Evolutionary conservation across 805 yeast genomes (phyloP).

Genomic region (Metschnikowia vanudenii): DNA sequence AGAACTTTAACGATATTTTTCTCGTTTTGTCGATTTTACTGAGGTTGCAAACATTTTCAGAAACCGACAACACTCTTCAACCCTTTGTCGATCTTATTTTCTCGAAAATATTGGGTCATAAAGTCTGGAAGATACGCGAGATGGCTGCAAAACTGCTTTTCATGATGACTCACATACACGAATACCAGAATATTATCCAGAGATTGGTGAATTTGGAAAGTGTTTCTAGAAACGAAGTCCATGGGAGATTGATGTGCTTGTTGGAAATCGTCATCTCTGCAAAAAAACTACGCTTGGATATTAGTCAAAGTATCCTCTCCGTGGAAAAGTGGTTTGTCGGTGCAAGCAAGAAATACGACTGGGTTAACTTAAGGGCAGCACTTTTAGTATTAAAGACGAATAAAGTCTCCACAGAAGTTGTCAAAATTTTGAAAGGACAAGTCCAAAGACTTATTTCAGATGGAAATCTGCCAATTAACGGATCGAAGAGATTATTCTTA

Average conservation of each 20-base stretch:
- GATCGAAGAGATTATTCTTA: slow-evolving; percentile 34
- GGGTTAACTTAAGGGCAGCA: slow-evolving; percentile 10
- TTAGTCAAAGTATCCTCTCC: slow-evolving; percentile 26
- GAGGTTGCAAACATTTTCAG: slow-evolving; percentile 62
- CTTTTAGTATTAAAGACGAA: slow-evolving; percentile 5
- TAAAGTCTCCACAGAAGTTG: background rate
- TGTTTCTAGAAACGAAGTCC: slow-evolving; percentile 6
- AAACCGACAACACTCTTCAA: slow-evolving; percentile 46
- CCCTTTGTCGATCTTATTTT: slow-evolving; percentile 44
- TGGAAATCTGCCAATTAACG: slow-evolving; percentile 2
- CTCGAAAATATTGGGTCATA: slow-evolving; percentile 43
- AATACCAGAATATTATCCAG: slow-evolving; percentile 20
- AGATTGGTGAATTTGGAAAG: slow-evolving; percentile 16
- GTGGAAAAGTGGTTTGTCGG: slow-evolving; percentile 12
- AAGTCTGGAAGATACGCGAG: slow-evolving; percentile 83
- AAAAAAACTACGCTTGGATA: slow-evolving; percentile 6
- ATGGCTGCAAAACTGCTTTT: slow-evolving; percentile 75
- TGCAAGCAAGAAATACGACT: slow-evolving; percentile 37
- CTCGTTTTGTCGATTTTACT: slow-evolving; percentile 73
- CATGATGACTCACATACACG: slow-evolving; percentile 35
- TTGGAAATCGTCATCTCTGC: slow-evolving; percentile 11
- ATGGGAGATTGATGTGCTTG: slow-evolving; percentile 14
- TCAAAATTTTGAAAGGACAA: background rate
- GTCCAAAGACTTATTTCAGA: background rate
- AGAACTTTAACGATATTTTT: slow-evolving; percentile 54